phyloP scores from a whole-genome alignment of 2,329 filamentous ascomycete genomes.

The Fusarium cyanostomum region DNA sequence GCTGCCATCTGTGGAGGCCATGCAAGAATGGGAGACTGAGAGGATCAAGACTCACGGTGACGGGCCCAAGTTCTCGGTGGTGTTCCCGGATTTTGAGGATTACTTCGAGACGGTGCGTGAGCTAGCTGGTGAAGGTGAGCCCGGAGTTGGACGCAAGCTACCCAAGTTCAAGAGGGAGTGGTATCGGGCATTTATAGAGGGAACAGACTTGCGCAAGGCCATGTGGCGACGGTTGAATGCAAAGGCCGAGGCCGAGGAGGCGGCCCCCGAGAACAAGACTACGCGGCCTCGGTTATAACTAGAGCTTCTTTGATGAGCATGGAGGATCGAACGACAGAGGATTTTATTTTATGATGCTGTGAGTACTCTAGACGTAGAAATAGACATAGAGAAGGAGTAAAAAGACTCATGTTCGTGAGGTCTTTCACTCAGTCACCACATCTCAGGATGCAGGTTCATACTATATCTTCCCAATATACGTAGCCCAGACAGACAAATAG shows the following conservation, averaged over 20 bases:
- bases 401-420: too few species aligned
- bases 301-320: too few species aligned
- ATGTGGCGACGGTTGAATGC: constrained; percentile 66
- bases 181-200: constrained; percentile 61
- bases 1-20: constrained; percentile 60
- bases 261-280: background rate
- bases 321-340: too few species aligned
- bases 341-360: too few species aligned
- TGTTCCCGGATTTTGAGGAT: constrained; percentile 70
- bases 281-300: constrained; percentile 5
- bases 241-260: constrained; percentile 20
- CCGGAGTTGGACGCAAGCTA: constrained; percentile 55
- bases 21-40: constrained; percentile 65
- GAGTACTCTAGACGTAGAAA: constrained; percentile 1
- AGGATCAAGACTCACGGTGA: constrained; percentile 64
- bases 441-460: too few species aligned
- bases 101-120: constrained; percentile 68
- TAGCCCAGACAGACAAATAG: too few species aligned
- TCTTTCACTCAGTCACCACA: too few species aligned
- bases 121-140: constrained; percentile 57
- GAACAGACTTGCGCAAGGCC: constrained; percentile 63
- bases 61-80: constrained; percentile 62
- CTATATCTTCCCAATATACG: too few species aligned
- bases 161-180: constrained; percentile 58
- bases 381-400: background rate